These are phyloP conservation scores for Globisporangium emineosum DNA, from an alignment of 352 stramenopile genomes.

Conservation along the genomic window DNA sequence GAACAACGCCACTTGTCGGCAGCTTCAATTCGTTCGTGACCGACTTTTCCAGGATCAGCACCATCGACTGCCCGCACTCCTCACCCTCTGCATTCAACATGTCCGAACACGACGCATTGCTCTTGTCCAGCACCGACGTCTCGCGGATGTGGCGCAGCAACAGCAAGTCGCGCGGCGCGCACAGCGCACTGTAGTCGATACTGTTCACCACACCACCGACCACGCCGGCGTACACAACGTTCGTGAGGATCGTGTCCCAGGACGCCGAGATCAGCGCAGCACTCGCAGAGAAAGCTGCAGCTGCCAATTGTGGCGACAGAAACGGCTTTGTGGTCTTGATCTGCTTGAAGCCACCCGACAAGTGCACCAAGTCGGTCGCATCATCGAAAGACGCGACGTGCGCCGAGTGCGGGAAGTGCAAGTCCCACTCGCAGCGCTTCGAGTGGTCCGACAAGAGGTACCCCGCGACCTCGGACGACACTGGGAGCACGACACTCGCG, in stretches of 20 bases:
- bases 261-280: conserved; percentile 38
- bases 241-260: conserved; percentile 45
- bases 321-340: conserved; percentile 45
- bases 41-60: conserved; percentile 78
- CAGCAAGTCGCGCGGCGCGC: conserved; percentile 61
- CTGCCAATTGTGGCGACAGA: conserved; percentile 47
- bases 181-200: conserved; percentile 52
- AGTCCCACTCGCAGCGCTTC: conserved; percentile 74
- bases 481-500: conserved; percentile 59
- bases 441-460: conserved; percentile 62
- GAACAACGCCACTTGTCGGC: conserved; percentile 32
- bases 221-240: conserved; percentile 48
- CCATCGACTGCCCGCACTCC: conserved; percentile 52
- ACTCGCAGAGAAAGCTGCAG: conserved; percentile 36
- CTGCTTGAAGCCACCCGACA: conserved; percentile 50
- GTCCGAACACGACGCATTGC: conserved; percentile 32
- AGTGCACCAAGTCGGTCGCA: conserved; percentile 66
- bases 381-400: conserved; percentile 77
- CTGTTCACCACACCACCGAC: conserved; percentile 42
- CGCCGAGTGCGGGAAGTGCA: conserved; percentile 59
- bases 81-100: conserved; percentile 35
- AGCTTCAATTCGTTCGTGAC: conserved; percentile 75
- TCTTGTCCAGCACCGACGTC: conserved; percentile 42
- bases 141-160: conserved; percentile 73
- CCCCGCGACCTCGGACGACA: conserved; percentile 62